phyloP scores from a whole-genome alignment of 2,329 filamentous ascomycete genomes.

The Chalaropsis thielavioides region DNA sequence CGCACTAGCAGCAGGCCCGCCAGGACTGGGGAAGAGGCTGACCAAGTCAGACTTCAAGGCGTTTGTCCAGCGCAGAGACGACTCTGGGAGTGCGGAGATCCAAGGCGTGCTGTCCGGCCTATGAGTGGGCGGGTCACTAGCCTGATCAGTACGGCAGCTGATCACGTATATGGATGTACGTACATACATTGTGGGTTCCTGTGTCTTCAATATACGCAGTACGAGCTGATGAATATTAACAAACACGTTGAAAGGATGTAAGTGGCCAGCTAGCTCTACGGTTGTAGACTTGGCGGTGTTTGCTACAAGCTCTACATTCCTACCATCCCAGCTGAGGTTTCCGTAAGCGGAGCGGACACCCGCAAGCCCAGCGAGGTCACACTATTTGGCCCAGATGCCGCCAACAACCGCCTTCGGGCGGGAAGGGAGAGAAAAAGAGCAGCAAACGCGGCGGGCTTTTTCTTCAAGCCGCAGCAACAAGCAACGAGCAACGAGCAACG shows the following conservation, averaged over 20 bases:
- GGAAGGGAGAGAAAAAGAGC: background rate
- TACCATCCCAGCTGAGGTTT: background rate
- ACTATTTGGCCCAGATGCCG: background rate
- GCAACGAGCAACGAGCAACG: too few relatives aligned
- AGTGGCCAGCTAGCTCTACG: background rate
- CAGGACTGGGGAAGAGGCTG: constrained; percentile 37
- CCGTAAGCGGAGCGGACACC: background rate
- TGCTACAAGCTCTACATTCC: background rate
- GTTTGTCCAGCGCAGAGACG: constrained; percentile 74
- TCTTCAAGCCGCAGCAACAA: too few relatives aligned
- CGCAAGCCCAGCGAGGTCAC: background rate
- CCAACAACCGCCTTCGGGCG: background rate
- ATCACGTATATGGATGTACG: background rate
- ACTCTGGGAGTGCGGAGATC: constrained; percentile 65
- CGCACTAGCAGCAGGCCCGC: constrained; percentile 34
- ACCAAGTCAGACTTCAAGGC: constrained; percentile 60
- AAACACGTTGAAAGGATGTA: too few relatives aligned
- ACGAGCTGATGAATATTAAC: too few relatives aligned
- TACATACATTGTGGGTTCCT: too few relatives aligned
- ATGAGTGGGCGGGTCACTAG: constrained; percentile 20
- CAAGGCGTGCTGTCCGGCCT: constrained; percentile 65
- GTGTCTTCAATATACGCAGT: too few relatives aligned
- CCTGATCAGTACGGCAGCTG: background rate
- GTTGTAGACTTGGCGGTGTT: background rate
- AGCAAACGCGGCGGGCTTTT: background rate